These are phyloP conservation scores for Penicillium polonicum DNA, from an alignment of 2,329 filamentous ascomycete genomes.

Conservation along the genomic window DNA sequence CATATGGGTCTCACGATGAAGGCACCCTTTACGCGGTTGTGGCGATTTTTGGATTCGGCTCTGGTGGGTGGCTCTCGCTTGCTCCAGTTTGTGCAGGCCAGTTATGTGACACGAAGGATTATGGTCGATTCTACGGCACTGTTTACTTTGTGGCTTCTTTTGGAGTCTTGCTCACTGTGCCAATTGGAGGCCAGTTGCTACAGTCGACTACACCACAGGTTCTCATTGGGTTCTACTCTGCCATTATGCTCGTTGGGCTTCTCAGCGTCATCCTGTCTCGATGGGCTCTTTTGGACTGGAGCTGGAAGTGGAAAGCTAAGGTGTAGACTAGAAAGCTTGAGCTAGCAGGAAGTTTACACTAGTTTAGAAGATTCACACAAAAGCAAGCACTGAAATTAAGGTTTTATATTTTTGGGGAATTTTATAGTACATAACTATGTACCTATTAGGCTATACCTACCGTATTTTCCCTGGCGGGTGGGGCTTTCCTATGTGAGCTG, in stretches of 20 bases:
- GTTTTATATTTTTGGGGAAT: too few species aligned
- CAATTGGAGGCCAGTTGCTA: conserved; percentile 48
- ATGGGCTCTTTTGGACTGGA: conserved; percentile 41
- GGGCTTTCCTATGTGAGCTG: too few species aligned
- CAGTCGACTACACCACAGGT: conserved; percentile 46
- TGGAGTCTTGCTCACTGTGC: conserved; percentile 47
- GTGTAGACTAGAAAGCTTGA: conserved; percentile 11
- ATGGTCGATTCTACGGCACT: conserved; percentile 50
- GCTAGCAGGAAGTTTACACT: background rate
- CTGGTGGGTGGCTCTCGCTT: conserved; percentile 50
- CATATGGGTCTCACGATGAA: conserved; percentile 43
- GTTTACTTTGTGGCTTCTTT: conserved; percentile 50
- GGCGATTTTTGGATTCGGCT: conserved; percentile 51
- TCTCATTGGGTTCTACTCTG: conserved; percentile 50
- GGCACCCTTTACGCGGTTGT: conserved; percentile 47
- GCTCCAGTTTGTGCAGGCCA: conserved; percentile 49
- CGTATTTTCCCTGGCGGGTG: too few species aligned
- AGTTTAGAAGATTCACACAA: background rate
- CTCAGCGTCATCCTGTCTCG: conserved; percentile 30
- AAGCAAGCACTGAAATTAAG: background rate
- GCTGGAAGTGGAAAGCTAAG: conserved; percentile 41
- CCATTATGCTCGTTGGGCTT: conserved; percentile 40
- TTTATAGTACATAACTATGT: too few species aligned
- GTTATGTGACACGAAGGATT: conserved; percentile 49
- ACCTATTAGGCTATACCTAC: too few species aligned